These are phyloP conservation scores for Pythium rishiriense DNA, from an alignment of 352 stramenopile species.

Conservation along the genomic window DNA sequence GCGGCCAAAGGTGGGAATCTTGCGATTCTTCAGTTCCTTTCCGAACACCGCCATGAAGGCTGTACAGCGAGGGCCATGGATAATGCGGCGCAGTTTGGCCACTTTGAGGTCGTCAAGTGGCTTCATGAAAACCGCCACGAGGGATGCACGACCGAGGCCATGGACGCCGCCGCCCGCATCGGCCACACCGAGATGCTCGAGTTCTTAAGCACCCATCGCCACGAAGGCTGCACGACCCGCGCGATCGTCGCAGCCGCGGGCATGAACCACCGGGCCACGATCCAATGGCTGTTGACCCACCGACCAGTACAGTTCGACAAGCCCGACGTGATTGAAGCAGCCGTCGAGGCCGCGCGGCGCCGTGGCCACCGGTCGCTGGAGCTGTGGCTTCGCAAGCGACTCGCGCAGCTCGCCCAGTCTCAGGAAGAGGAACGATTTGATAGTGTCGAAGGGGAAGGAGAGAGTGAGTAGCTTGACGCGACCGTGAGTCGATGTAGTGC, in stretches of 20 bases:
- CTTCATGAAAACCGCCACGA: constrained; percentile 24
- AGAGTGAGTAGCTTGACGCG: not conserved
- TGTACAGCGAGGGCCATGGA: constrained; percentile 31
- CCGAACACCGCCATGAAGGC: constrained; percentile 20
- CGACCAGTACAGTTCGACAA: constrained; percentile 1
- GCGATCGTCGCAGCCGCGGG: constrained; percentile 7
- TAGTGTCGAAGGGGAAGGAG: not conserved
- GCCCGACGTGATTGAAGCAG: not conserved
- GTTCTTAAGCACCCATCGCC: constrained; percentile 15
- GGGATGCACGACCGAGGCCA: constrained; percentile 23
- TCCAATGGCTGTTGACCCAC: constrained; percentile 15
- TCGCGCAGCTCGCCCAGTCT: not conserved
- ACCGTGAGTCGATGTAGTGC: too few relatives aligned
- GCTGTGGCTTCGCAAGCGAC: constrained; percentile 3
- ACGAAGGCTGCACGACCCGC: constrained; percentile 18
- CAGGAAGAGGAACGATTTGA: not conserved
- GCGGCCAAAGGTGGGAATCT: constrained; percentile 25
- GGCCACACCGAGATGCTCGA: constrained; percentile 22
- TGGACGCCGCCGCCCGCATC: constrained; percentile 20
- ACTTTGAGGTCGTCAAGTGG: constrained; percentile 26
- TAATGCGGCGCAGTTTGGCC: constrained; percentile 22
- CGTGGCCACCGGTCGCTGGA: not conserved
- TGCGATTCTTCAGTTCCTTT: constrained; percentile 23
- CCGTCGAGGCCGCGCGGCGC: not conserved
- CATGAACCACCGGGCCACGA: not conserved